A percentile compares a stretch with the other conserved stretches of the same genome.
Conservation (phyloP, 805 yeast genomes). For the Yamadazyma olivae region DNA sequence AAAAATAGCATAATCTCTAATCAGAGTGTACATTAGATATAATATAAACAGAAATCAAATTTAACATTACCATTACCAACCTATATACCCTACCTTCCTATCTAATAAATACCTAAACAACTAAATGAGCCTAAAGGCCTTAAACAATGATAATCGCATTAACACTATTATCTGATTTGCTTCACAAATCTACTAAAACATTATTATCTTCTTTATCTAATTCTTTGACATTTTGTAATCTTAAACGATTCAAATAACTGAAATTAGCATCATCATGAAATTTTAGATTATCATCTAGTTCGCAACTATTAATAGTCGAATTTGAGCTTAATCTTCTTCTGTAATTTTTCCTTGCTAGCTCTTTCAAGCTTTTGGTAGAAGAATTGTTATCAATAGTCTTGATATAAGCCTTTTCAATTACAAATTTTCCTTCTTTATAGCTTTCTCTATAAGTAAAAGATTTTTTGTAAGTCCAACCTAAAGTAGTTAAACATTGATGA, state of each 20-base stretch:
- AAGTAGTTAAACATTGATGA: constrained; percentile 31
- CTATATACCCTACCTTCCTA: too few relatives aligned
- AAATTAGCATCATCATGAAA: constrained; percentile 10
- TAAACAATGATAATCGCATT: too few relatives aligned
- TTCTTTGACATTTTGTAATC: constrained; percentile 17
- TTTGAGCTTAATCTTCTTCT: constrained; percentile 17
- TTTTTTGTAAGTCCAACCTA: constrained; percentile 44
- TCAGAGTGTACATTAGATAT: background rate
- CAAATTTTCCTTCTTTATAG: constrained; percentile 45
- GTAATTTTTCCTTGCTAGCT: constrained; percentile 24
- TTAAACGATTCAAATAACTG: constrained; percentile 12
- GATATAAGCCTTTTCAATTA: constrained; percentile 36
- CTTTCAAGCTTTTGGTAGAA: constrained; percentile 28
- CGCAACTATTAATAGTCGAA: constrained; percentile 12
- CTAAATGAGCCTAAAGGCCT: too few relatives aligned
- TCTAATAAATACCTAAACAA: too few relatives aligned
- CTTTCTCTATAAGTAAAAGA: constrained; percentile 31
- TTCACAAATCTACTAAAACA: constrained; percentile 13
- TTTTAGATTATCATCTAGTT: constrained; percentile 15
- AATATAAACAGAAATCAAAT: too few relatives aligned
- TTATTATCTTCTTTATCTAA: constrained; percentile 16
- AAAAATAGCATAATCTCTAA: too few relatives aligned
- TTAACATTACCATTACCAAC: constrained; percentile 1
- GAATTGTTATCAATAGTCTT: constrained; percentile 33
- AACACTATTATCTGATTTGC: too few relatives aligned